These are phyloP conservation scores for Brassica juncea DNA, from an alignment of 345 rosid genomes.

Conservation along the genomic window DNA sequence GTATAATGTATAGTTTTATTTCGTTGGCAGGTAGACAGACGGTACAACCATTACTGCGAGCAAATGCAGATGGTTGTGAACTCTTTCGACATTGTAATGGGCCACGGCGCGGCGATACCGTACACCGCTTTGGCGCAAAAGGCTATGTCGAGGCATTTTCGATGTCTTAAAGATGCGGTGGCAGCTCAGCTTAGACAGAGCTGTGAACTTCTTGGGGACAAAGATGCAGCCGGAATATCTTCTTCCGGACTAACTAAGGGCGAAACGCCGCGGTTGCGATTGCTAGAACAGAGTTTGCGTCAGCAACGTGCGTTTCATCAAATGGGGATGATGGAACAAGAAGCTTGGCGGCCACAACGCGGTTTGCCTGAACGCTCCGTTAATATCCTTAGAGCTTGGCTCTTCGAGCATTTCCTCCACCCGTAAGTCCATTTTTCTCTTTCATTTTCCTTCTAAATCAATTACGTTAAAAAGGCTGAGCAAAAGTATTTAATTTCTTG, in stretches of 20 bases:
- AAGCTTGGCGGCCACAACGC: slow-evolving; percentile 95
- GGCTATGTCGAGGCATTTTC: slow-evolving; percentile 96
- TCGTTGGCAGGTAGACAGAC: slow-evolving; percentile 78
- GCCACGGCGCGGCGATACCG: slow-evolving; percentile 82
- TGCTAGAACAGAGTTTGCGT: slow-evolving; percentile 83
- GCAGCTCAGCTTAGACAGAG: slow-evolving; percentile 69
- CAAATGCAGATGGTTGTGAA: slow-evolving; percentile 98
- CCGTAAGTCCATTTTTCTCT: slow-evolving; percentile 65
- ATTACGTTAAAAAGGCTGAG: slow-evolving; percentile 5
- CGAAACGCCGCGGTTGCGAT: slow-evolving; percentile 80
- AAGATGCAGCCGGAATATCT: slow-evolving; percentile 57
- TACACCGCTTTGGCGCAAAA: slow-evolving; percentile 95
- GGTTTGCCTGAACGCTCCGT: slow-evolving; percentile 97
- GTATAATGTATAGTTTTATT: slow-evolving; percentile 28
- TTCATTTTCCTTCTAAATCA: not conserved
- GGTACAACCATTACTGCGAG: slow-evolving; percentile 91
- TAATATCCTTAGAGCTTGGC: slow-evolving; percentile 93
- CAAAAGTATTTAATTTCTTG: slow-evolving; percentile 14
- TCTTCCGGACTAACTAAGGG: slow-evolving; percentile 81
- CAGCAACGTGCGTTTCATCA: slow-evolving; percentile 92
- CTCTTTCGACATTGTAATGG: slow-evolving; percentile 93
- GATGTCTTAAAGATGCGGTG: slow-evolving; percentile 88
- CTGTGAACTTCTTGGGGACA: slow-evolving; percentile 80
- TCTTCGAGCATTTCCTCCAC: slow-evolving; percentile 96
- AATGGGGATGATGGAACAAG: slow-evolving; percentile 98